These are phyloP conservation scores for Entomortierella lignicola DNA, from an alignment of 192 early-diverging fungal species.

Conservation along the genomic window DNA sequence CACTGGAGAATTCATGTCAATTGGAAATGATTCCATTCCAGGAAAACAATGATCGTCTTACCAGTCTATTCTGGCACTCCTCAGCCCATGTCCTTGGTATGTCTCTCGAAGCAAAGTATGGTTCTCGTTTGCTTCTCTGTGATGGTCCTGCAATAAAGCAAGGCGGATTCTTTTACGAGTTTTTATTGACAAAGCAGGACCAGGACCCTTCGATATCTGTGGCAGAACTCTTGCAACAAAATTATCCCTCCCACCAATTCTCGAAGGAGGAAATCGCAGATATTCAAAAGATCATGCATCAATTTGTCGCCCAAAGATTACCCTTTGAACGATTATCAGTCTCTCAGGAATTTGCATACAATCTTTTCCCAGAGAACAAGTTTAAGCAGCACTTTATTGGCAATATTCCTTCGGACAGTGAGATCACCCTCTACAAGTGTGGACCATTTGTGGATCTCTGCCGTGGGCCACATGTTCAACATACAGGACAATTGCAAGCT, in stretches of 20 bases:
- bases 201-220: conserved; percentile 31
- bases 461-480: conserved; percentile 81
- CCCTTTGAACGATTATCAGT: conserved; percentile 76
- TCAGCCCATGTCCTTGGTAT: conserved; percentile 79
- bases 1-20: conserved; percentile 50
- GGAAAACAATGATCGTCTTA: conserved; percentile 52
- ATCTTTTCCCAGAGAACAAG: conserved; percentile 77
- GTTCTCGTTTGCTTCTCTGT: conserved; percentile 72
- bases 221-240: conserved; percentile 29
- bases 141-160: conserved; percentile 76
- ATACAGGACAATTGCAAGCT: conserved; percentile 68
- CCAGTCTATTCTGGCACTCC: conserved; percentile 73
- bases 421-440: conserved; percentile 75
- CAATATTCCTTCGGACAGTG: conserved; percentile 56
- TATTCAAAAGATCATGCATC: conserved; percentile 62
- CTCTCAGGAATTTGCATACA: conserved; percentile 63
- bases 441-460: conserved; percentile 82
- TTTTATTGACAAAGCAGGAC: conserved; percentile 62
- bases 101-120: conserved; percentile 77
- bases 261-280: conserved; percentile 62
- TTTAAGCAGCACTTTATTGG: conserved; percentile 79
- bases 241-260: conserved; percentile 56
- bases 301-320: conserved; percentile 63
- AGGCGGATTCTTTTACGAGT: conserved; percentile 86
- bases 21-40: conserved; percentile 60